Percentiles rank a stretch among this genome's conserved stretches.
These are phyloP conservation scores for Nemania serpens DNA, from an alignment of 2,329 filamentous ascomycete genomes.

Conservation along the genomic window DNA sequence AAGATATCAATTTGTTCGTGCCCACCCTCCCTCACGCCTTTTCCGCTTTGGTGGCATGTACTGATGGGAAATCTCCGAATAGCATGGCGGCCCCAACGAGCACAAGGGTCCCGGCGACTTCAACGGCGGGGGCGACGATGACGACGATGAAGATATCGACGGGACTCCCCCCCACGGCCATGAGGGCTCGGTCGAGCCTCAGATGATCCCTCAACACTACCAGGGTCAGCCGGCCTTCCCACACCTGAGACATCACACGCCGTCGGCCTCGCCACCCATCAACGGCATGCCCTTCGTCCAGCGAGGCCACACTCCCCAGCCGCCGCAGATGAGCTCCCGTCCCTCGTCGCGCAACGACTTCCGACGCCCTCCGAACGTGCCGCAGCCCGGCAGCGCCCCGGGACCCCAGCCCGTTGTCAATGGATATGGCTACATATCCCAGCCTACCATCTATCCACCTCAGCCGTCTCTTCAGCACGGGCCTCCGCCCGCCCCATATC, in stretches of 20 bases:
- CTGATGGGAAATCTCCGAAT: conserved; percentile 26
- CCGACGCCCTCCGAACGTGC: conserved; percentile 75
- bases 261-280: conserved; percentile 87
- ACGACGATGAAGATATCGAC: conserved; percentile 77
- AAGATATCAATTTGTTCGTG: conserved; percentile 86
- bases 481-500: conserved; percentile 40
- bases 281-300: conserved; percentile 74
- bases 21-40: conserved; percentile 3
- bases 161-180: conserved; percentile 75
- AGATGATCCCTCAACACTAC: conserved; percentile 72
- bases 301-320: conserved; percentile 82
- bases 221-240: conserved; percentile 74
- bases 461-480: conserved; percentile 49
- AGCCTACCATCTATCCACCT: conserved; percentile 78
- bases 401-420: conserved; percentile 65
- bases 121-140: conserved; percentile 83
- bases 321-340: conserved; percentile 71
- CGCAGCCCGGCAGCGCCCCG: conserved; percentile 64
- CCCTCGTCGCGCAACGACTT: conserved; percentile 81
- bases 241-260: conserved; percentile 80
- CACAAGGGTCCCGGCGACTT: conserved; percentile 96
- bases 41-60: neutral
- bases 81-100: conserved; percentile 93
- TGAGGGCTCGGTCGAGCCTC: conserved; percentile 51
- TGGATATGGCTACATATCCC: conserved; percentile 83